Evolutionary conservation across 257 asterid genomes (phyloP).

Genomic region (Capsicum baccatum): DNA sequence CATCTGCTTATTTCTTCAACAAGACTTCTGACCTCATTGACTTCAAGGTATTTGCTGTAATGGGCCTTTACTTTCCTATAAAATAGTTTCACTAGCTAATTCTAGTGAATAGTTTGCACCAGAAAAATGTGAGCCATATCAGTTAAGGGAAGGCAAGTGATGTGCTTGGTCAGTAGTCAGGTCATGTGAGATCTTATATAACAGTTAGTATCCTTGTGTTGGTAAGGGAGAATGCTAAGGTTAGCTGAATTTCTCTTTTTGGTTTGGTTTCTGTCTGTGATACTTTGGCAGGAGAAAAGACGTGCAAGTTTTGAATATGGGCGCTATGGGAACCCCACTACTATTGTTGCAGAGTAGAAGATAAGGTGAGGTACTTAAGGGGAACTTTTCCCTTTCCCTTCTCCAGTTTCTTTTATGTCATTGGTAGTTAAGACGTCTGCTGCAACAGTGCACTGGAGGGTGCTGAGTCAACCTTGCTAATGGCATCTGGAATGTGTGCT

Average conservation of each 20-base stretch:
- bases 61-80: background rate
- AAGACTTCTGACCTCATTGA: conserved; percentile 85
- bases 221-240: background rate
- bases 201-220: background rate
- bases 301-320: conserved; percentile 84
- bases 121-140: background rate
- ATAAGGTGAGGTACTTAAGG: conserved; percentile 57
- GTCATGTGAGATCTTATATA: conserved; percentile 2
- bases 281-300: conserved; percentile 73
- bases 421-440: conserved; percentile 13
- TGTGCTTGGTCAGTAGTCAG: background rate
- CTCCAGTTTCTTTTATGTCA: background rate
- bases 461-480: conserved; percentile 77
- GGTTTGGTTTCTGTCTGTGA: conserved; percentile 24
- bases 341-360: conserved; percentile 83
- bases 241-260: background rate
- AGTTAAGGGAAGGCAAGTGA: conserved; percentile 1
- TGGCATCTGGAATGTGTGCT: conserved; percentile 96
- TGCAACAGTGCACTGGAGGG: conserved; percentile 91
- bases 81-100: background rate
- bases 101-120: conserved; percentile 15
- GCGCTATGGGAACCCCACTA: conserved; percentile 89
- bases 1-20: conserved; percentile 90
- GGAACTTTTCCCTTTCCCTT: background rate
- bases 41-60: conserved; percentile 68